Evolutionary conservation across 805 yeast genomes (phyloP).

Genomic region (Cyberlindnera veronae): DNA sequence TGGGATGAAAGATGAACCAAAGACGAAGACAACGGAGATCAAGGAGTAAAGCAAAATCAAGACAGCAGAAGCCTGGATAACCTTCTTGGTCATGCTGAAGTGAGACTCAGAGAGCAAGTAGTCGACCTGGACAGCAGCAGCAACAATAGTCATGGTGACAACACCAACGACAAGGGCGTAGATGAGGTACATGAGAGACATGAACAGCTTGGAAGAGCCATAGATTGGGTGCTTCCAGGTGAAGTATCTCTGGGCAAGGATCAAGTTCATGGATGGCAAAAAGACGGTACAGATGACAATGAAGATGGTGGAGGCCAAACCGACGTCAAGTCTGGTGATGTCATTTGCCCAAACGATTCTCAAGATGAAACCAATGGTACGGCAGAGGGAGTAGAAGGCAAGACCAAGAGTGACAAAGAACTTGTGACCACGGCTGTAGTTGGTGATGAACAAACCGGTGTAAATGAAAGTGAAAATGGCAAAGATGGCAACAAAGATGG

Average conservation of each 20-base stretch:
- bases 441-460: slow-evolving; percentile 41
- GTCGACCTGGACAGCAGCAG: slow-evolving; percentile 56
- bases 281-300: slow-evolving; percentile 56
- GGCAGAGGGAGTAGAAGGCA: slow-evolving; percentile 48
- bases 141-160: slow-evolving; percentile 62
- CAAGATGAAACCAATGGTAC: slow-evolving; percentile 56
- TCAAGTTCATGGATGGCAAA: slow-evolving; percentile 55
- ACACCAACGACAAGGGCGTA: slow-evolving; percentile 54
- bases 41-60: slow-evolving; percentile 51
- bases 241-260: slow-evolving; percentile 68
- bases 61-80: slow-evolving; percentile 48
- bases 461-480: slow-evolving; percentile 45
- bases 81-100: slow-evolving; percentile 51
- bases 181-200: slow-evolving; percentile 44
- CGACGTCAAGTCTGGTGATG: slow-evolving; percentile 41
- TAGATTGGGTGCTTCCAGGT: slow-evolving; percentile 77
- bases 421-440: slow-evolving; percentile 53
- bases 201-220: slow-evolving; percentile 50
- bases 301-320: slow-evolving; percentile 56
- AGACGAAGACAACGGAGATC: slow-evolving; percentile 48
- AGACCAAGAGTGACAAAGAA: slow-evolving; percentile 54
- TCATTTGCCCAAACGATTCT: slow-evolving; percentile 59
- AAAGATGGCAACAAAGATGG: slow-evolving; percentile 54
- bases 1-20: slow-evolving; percentile 49
- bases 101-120: slow-evolving; percentile 46